Conservation (phyloP, 345 rosid species). For the Arabidopsis suecica region DNA sequence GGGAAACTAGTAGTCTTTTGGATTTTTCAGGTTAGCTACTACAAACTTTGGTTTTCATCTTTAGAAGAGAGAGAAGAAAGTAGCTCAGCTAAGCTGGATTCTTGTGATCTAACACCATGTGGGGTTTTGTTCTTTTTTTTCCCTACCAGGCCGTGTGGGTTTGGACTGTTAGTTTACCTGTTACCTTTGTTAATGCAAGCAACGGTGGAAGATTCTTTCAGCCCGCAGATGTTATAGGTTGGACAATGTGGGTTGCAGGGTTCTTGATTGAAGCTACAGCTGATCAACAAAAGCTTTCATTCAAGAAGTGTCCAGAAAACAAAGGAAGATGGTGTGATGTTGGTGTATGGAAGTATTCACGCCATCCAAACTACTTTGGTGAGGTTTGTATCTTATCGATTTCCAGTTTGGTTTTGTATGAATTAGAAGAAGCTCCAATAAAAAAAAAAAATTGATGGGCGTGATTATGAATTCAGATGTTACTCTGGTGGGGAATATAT, state of each 20-base stretch:
- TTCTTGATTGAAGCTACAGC: slow-evolving; percentile 67
- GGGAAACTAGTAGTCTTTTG: slow-evolving; percentile 80
- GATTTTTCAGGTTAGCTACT: slow-evolving; percentile 72
- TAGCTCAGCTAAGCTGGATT: slow-evolving; percentile 2
- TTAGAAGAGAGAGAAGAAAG: not conserved
- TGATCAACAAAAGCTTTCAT: slow-evolving; percentile 85
- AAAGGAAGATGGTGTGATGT: slow-evolving; percentile 84
- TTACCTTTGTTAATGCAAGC: slow-evolving; percentile 86
- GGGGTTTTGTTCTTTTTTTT: not conserved
- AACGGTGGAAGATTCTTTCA: slow-evolving; percentile 64
- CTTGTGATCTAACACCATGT: slow-evolving; percentile 16
- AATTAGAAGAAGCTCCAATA: not conserved
- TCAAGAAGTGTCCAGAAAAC: slow-evolving; percentile 79
- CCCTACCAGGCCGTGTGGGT: slow-evolving; percentile 85
- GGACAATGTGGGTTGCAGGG: slow-evolving; percentile 84
- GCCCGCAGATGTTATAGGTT: slow-evolving; percentile 77
- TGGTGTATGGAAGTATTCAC: slow-evolving; percentile 85
- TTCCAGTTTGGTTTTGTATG: not conserved
- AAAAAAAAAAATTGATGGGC: slow-evolving; percentile 16
- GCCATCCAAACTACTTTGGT: slow-evolving; percentile 95
- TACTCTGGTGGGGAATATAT: slow-evolving; percentile 94
- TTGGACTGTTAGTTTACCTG: slow-evolving; percentile 93
- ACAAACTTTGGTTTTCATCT: slow-evolving; percentile 11
- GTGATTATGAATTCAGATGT: slow-evolving; percentile 55
- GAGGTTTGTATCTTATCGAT: slow-evolving; percentile 63